Conservation (phyloP, 352 stramenopile species). For the Phytopythium ostracodes region DNA sequence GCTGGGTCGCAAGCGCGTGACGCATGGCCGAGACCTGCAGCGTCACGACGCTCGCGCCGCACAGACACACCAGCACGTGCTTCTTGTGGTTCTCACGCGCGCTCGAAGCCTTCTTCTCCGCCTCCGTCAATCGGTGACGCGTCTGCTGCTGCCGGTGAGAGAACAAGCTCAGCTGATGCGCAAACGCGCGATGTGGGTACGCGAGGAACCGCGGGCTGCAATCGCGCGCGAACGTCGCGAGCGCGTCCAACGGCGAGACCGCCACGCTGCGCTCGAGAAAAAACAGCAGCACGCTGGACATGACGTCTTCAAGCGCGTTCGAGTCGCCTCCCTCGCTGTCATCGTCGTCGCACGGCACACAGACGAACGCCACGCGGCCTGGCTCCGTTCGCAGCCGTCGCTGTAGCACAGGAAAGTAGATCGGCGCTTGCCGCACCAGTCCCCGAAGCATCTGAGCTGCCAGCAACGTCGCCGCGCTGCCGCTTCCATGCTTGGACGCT, state of each 20-base stretch:
- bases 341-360: slow-evolving; percentile 21
- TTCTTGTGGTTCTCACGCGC: slow-evolving; percentile 1
- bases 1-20: slow-evolving; percentile 13
- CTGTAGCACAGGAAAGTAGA: slow-evolving; percentile 40
- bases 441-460: slow-evolving; percentile 23
- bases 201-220: slow-evolving; percentile 25
- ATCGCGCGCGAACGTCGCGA: slow-evolving; percentile 29
- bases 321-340: slow-evolving; percentile 7
- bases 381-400: slow-evolving; percentile 37
- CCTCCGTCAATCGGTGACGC: not conserved
- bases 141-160: slow-evolving; percentile 4
- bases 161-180: slow-evolving; percentile 28
- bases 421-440: slow-evolving; percentile 30
- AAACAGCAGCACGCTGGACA: slow-evolving; percentile 38
- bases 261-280: slow-evolving; percentile 31
- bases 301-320: slow-evolving; percentile 20
- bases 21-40: slow-evolving; percentile 13
- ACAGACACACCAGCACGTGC: slow-evolving; percentile 33
- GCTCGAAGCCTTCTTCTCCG: slow-evolving; percentile 11
- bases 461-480: not conserved
- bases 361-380: slow-evolving; percentile 34
- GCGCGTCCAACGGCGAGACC: slow-evolving; percentile 22
- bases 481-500: not conserved
- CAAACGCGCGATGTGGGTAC: slow-evolving; percentile 19
- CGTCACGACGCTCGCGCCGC: slow-evolving; percentile 35